These are phyloP conservation scores for Boletus eberwhitei DNA, from an alignment of 768 basidiomycete species.

Conservation along the genomic window DNA sequence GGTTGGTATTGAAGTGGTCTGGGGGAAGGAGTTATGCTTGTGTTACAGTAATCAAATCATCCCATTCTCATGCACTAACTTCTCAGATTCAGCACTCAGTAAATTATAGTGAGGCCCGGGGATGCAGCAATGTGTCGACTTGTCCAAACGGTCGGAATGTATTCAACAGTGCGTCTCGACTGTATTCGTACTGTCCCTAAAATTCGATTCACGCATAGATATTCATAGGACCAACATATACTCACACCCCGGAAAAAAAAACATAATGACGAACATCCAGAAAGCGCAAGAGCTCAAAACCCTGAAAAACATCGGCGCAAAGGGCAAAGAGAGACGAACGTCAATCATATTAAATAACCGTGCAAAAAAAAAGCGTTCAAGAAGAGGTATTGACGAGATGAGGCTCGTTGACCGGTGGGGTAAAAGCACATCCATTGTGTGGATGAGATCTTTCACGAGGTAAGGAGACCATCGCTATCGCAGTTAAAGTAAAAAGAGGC, in stretches of 20 bases:
- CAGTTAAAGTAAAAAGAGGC: not conserved
- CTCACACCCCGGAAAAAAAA: not conserved
- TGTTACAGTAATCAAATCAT: too few relatives aligned
- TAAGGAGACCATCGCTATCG: constrained; percentile 1
- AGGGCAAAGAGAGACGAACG: not conserved
- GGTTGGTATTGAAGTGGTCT: too few relatives aligned
- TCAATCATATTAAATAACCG: not conserved
- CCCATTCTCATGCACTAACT: too few relatives aligned
- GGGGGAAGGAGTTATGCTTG: too few relatives aligned
- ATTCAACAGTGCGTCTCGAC: too few relatives aligned
- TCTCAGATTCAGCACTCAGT: too few relatives aligned
- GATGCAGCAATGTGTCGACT: too few relatives aligned
- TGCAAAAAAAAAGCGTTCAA: not conserved
- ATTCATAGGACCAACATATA: not conserved
- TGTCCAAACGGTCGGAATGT: too few relatives aligned
- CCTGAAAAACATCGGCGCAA: not conserved
- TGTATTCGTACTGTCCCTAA: too few relatives aligned
- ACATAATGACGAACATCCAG: not conserved
- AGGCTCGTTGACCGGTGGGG: constrained; percentile 34
- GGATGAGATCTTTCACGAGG: constrained; percentile 18
- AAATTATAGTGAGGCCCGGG: too few relatives aligned
- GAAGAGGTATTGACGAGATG: constrained; percentile 33
- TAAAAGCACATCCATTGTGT: constrained; percentile 23
- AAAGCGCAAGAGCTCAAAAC: not conserved
- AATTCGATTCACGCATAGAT: too few relatives aligned